Base-by-base conservation (phyloP, 2,329 filamentous ascomycete species). In the Orbilia quercus region DNA sequence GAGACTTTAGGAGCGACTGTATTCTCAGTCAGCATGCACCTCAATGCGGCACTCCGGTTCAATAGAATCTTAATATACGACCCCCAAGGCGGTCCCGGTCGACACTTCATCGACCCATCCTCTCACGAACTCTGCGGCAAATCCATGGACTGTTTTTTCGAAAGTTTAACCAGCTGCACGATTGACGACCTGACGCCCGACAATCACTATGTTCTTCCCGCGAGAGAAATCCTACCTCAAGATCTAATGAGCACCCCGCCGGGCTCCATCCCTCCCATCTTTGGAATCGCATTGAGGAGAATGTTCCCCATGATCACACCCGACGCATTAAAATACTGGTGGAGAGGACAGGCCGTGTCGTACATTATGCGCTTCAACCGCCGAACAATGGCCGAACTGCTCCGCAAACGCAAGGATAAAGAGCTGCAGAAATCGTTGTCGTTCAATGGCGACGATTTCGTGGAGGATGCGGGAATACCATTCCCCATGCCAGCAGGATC, bases 301-400 rank as follows among this genome's bases (percentile, higher is more conserved):
- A 42, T 74, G 16, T 67, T 67, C 44, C 66, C 75, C 16, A 70
- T 76, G 57, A 76, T 78, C 40, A 76, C 55, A 6, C 44, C 45
- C 18, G 76, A 78, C 44, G 66, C 74, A 7, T 23, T 62, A 12
- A 76, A 75, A 53, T 77, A 77, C 31, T 77, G 75, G 77, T 77
- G 77, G 76, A 59, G 75, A 22, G 62, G 71, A 0, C 75, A 77
- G 47, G 74, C 67, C 6, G 69, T 73, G 51, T 67, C 75, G 6
- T 78, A 75, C 72, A 60, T 76, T 23, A 75, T 78, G 75, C 71
- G 76, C 20, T 75, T 75, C 25, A 77, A 78, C 57, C 70, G 38
- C 25, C 54, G 54, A n/a, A 66, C 62, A 9, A 75, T 76, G 75
- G 48, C 54, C 11, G 69, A 66, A 25, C 31, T 73, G 40, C 55